Evolutionary conservation across 2,329 filamentous ascomycete genomes (phyloP), one percentile per base, ranked within the genome.

Genomic region (Pleoardoris graminearum): DNA sequence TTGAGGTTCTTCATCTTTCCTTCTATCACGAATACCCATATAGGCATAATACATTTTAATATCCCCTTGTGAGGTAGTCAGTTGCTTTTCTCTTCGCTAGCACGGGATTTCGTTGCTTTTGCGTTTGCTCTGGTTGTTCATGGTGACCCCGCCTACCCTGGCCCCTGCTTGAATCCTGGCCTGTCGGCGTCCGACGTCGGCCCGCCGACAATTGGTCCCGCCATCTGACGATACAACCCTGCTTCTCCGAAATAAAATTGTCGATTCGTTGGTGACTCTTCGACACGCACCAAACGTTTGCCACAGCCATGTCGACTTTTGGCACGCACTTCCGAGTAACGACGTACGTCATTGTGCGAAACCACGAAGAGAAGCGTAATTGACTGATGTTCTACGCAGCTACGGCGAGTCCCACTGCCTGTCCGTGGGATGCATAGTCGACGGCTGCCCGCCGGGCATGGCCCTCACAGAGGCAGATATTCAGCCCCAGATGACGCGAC

Each of bases 391-490:
- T 48, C 8, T 19, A 25, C 50, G 46, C 71, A 85, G 85, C 70
- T 90, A 90, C 78, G 89, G 89, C 72, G 89, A 92, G 76, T 95
- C 90, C 51, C 93, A 97, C 78, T 95, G 93, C 79, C 88, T 87
- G 68, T 93, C 89, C 27, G 91, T 97, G 67, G 92, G 91, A 70
- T 95, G 90, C 79, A 97, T 97, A 68, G 87, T 97, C 76, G 93
- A 97, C 73, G 91, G 91, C 65, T 89, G 86, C 69, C 94, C 93
- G 30, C 92, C 94, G 12, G 90, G 90, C 66, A 87, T 97, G 81
- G 79, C 86, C 66, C 85, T 97, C 73, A 88, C 85, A 57, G 92
- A 96, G 76, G 81, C 79, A 49, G 90, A 95, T 70, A 95, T 97
- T 71, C 93, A 99, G 77, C 91, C 91, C 43, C 91, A 97, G 77